Evolutionary conservation across 495 filamentous ascomycete genomes (phyloP), one percentile per base, ranked within the genome.

Genomic region (Trichocladium uniseriatum): DNA sequence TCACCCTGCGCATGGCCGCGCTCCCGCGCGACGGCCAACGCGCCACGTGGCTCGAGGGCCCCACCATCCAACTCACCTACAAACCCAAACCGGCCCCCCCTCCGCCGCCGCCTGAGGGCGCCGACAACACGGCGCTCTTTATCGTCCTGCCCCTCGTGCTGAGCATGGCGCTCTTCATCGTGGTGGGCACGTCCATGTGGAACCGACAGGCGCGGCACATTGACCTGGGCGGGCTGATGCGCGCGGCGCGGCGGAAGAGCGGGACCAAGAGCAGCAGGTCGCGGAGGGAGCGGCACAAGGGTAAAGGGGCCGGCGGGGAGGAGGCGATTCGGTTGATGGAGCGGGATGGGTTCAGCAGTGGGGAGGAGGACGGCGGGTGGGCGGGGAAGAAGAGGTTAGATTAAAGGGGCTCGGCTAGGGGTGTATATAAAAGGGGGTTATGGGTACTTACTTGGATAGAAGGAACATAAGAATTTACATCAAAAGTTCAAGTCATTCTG

Each of bases 141-240:
- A 69, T 75, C 36, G 71, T 60, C 1, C 54, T 75, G 16, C 71
- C 71, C 1, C 59, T 62, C 35, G 55, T 72, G 4, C 41, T 72
- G 9, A 68, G 65, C 9, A 59, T 69, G 38, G 39, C 70, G 14
- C 46, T 53, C 8, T 21, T 72, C 16, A 48, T 63, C 21, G 39
- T 68, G 6, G 21, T 59, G 15, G 67, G 63, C 20, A 63, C 56
- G 19, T 71, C 55, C 38, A 20, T 63, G 31, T 70, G 61, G 59
- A 72, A 73, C 51, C 57, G 67, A 22, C 59, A 58, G 28, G 32
- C 51, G 8, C 60, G 71, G 20, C 37, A 58, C 22, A 65, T 73
- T 42, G 61, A 53, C 0, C 42, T 73, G 9, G 68, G 66, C 1
- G 36, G 62, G 34, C 56, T 72, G 49, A 68, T 72, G 67, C 58